Evolutionary conservation across 768 basidiomycete genomes (phyloP), one percentile per base, ranked within the genome.

Genomic region (Agaricus blazei): DNA sequence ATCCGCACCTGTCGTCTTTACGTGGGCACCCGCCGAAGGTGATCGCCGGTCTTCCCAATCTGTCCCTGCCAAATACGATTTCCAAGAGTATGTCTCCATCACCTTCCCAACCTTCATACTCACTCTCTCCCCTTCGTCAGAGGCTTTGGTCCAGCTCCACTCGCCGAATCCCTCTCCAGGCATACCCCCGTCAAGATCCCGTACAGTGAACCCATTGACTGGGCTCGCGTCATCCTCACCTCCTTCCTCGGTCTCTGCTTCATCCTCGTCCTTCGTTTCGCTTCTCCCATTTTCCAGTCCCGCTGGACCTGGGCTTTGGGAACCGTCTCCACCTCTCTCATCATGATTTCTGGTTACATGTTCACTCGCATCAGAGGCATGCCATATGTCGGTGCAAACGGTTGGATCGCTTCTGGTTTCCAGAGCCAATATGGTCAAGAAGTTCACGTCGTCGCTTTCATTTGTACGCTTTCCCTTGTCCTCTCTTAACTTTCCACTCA

Each of bases 311-410:
- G 91, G 90, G 89, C 88, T 5, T 63, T 74, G 24, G 67, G 67
- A n/a, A 77, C 76, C 40, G 80, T 85, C 28, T 54, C 86, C 40
- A 66, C 82, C 27, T 79, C 84, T 8, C 86, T 91, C 19, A 72
- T 92, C 62, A 96, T 98, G 87, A 95, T 85, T 23, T 85, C 88
- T 8, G 97, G 97, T 7, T 89, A 84, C 75, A 99, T 99, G 97
- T 99, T 96, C 73, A 90, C 89, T 56, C 88, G 87, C 60, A 99
- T 99, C 62, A 86, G 96, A 59, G 79, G 78, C 31, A 78, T 79
- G 46, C 94, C 93, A 2, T 93, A 82, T 65, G 74, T 73, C 24
- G 83, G 82, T 28, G 73, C 74, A 0, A 77, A 81, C 53, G 84
- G 86, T 48, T 94, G 93, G 88, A 87, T 99, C 63, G 90, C 93